Evolutionary conservation across 2,329 filamentous ascomycete genomes (phyloP).

Genomic region (Talaromyces atroroseus): DNA sequence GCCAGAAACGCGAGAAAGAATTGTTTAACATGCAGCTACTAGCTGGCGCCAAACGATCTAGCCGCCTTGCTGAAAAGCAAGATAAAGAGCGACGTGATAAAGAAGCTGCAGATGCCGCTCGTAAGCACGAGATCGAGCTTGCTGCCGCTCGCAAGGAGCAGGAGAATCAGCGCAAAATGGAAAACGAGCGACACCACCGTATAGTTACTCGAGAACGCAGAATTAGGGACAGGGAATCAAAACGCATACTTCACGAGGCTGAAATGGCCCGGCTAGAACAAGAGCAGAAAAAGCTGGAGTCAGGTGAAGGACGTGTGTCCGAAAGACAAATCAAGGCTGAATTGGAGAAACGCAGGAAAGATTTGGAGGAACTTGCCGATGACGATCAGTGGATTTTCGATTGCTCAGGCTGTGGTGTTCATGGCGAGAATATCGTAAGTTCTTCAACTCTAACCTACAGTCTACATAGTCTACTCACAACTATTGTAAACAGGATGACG

Average conservation of each 20-base stretch:
- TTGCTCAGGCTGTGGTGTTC: slow-evolving; percentile 77
- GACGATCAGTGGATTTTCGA: slow-evolving; percentile 86
- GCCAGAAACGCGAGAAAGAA: slow-evolving; percentile 72
- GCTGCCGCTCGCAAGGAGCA: slow-evolving; percentile 56
- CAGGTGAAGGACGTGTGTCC: slow-evolving; percentile 59
- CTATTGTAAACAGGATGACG: slow-evolving; percentile 62
- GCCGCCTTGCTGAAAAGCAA: slow-evolving; percentile 73
- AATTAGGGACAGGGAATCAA: slow-evolving; percentile 76
- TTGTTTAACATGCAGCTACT: slow-evolving; percentile 76
- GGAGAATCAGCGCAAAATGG: slow-evolving; percentile 57
- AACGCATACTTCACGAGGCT: slow-evolving; percentile 76
- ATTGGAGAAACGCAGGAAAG: slow-evolving; percentile 72
- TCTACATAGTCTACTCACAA: neutral
- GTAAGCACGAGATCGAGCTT: slow-evolving; percentile 60
- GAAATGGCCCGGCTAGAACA: slow-evolving; percentile 75
- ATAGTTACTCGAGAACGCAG: slow-evolving; percentile 81
- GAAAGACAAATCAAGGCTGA: slow-evolving; percentile 76
- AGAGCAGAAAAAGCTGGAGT: slow-evolving; percentile 58
- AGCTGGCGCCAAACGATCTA: slow-evolving; percentile 90
- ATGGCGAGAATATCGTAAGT: slow-evolving; percentile 69
- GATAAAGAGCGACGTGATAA: slow-evolving; percentile 74
- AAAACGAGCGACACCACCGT: slow-evolving; percentile 70
- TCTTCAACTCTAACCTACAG: neutral
- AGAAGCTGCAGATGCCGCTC: slow-evolving; percentile 64
- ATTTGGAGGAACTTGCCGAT: slow-evolving; percentile 65